These are phyloP conservation scores for Eucalyptus camaldulensis DNA, from an alignment of 345 rosid genomes.

Conservation along the genomic window DNA sequence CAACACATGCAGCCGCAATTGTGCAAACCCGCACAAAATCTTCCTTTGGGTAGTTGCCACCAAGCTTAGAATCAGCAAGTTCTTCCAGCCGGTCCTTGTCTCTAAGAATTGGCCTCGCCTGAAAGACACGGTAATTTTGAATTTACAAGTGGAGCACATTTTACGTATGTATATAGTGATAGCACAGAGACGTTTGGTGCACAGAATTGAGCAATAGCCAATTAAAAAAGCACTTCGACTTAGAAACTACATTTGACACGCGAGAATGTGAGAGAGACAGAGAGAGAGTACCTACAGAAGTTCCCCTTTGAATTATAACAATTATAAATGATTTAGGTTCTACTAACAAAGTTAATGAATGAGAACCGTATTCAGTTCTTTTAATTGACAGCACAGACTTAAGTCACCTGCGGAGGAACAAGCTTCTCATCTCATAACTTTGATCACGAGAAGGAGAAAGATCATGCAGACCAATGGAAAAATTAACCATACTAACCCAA, in stretches of 20 bases:
- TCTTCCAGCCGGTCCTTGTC: conserved; percentile 91
- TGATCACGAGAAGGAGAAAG: background rate
- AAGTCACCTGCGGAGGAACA: background rate
- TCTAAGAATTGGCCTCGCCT: conserved; percentile 95
- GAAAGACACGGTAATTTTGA: conserved; percentile 3
- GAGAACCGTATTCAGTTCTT: background rate
- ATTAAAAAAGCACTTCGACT: background rate
- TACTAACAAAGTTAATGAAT: background rate
- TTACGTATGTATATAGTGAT: background rate
- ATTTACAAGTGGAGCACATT: background rate
- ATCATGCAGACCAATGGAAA: background rate
- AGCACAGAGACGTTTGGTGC: background rate
- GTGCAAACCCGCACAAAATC: conserved; percentile 92
- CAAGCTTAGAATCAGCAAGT: conserved; percentile 72
- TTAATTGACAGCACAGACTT: background rate
- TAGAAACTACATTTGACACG: background rate
- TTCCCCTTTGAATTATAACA: background rate
- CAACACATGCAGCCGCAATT: conserved; percentile 95
- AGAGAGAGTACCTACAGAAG: background rate
- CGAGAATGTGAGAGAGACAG: background rate
- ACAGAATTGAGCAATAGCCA: background rate
- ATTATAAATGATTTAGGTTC: background rate
- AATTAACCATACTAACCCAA: conserved; percentile 51
- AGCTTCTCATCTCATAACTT: background rate
- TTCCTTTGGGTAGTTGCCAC: conserved; percentile 81